A percentile compares a stretch with the other conserved stretches of the same genome.
Conservation (phyloP, 345 rosid genomes). For the Arabidopsis arenosa region DNA sequence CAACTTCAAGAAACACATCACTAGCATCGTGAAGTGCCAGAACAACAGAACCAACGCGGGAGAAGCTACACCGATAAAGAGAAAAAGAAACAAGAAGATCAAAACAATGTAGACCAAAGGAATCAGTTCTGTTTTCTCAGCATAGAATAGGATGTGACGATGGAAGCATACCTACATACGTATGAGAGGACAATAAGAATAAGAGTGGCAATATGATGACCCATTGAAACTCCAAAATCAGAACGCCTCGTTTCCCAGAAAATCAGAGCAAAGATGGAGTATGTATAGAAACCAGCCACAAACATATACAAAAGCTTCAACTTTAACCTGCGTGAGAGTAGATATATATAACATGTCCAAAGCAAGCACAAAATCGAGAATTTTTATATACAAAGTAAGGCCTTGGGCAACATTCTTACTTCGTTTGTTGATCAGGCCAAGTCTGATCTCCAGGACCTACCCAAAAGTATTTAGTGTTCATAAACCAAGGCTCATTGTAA, state of each 20-base stretch:
- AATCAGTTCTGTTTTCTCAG: background rate
- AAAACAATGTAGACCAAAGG: conserved; percentile 14
- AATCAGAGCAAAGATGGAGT: conserved; percentile 74
- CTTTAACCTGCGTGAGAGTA: conserved; percentile 56
- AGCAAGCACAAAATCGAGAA: conserved; percentile 11
- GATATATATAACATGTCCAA: conserved; percentile 1
- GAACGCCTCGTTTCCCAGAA: conserved; percentile 90
- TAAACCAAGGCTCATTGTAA: conserved; percentile 86
- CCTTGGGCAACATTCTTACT: conserved; percentile 53
- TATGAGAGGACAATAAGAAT: conserved; percentile 68
- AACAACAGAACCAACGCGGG: conserved; percentile 71
- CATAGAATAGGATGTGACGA: background rate
- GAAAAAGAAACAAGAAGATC: conserved; percentile 3
- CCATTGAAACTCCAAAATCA: conserved; percentile 75
- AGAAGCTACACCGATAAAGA: conserved; percentile 55
- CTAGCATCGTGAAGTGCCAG: conserved; percentile 77
- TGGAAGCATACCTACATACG: conserved; percentile 59
- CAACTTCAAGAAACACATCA: conserved; percentile 77
- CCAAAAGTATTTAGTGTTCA: conserved; percentile 75
- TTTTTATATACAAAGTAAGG: background rate
- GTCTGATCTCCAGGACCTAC: conserved; percentile 76
- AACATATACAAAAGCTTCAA: conserved; percentile 75
- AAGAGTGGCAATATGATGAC: conserved; percentile 67
- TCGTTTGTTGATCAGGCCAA: conserved; percentile 89
- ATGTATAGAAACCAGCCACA: conserved; percentile 80